Conservation (phyloP, 805 yeast genomes). For the Jamesozyma lodderae region DNA sequence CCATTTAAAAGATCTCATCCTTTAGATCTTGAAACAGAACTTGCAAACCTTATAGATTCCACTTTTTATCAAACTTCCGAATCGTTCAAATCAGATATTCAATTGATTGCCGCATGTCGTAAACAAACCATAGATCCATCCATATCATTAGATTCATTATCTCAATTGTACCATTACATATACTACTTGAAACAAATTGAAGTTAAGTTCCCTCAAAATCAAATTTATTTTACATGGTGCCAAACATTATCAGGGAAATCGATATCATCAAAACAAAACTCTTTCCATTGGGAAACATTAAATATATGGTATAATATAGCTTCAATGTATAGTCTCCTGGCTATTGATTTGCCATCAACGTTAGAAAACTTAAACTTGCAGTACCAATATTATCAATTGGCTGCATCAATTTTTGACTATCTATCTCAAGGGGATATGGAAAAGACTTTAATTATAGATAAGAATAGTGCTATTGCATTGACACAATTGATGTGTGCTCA, state of each 20-base stretch:
- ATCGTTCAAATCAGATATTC: conserved; percentile 36
- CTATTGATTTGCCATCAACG: conserved; percentile 36
- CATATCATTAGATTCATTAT: conserved; percentile 31
- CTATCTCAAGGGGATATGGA: conserved; percentile 14
- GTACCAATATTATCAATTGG: conserved; percentile 54
- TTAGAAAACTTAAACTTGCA: conserved; percentile 35
- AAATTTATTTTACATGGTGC: conserved; percentile 61
- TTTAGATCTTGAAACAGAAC: conserved; percentile 33
- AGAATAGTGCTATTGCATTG: conserved; percentile 43
- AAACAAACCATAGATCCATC: conserved; percentile 32
- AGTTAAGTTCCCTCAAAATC: conserved; percentile 55
- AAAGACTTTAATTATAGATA: conserved; percentile 31
- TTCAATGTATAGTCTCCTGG: conserved; percentile 51
- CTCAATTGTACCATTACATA: conserved; percentile 38
- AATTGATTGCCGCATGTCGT: conserved; percentile 38
- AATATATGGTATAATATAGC: conserved; percentile 66
- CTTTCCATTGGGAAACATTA: conserved; percentile 50
- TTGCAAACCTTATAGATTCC: conserved; percentile 38
- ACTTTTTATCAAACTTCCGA: conserved; percentile 40
- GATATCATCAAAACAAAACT: conserved; percentile 38
- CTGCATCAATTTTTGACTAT: conserved; percentile 58
- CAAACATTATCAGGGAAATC: conserved; percentile 53
- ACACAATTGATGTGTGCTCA: conserved; percentile 59
- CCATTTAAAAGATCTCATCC: conserved; percentile 42
- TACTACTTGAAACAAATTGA: conserved; percentile 36